Evolutionary conservation across 2,329 filamentous ascomycete species (phyloP), one percentile per base, ranked within the genome.

Genomic region (Dendrostoma leiphaemia): DNA sequence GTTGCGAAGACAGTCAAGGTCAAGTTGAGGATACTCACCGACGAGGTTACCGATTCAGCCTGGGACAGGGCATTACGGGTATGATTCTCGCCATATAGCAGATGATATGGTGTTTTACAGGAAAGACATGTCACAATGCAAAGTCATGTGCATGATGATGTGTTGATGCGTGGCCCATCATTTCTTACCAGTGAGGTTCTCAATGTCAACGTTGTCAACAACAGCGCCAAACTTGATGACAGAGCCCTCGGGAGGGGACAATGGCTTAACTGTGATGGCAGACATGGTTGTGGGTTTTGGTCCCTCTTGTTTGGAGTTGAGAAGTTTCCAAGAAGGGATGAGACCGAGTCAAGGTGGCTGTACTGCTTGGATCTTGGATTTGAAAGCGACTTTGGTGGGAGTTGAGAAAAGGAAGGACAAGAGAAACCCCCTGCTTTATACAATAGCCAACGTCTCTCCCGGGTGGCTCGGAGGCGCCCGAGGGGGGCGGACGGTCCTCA

Each of bases 211-310:
- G 43, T 83, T 80, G 34, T 74, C 71, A 58, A 88, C 74, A 24
- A 79, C 66, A 9, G 83, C 85, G 1, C 86, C 86, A 53, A 89
- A 86, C 63, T 84, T 74, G 56, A 84, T 70, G 13, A 58, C 63
- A 23, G 75, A 76, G 35, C 65, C 67, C 41, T 67, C 59, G 4
- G 69, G 60, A 24, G 66, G 53, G n/a, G 61, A 35, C n/a, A 78
- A 62, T 9, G 74, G 74, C 21, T 71, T 62, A 37, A 78, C 64
- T 17, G 62, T 66, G 34, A 74, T 53, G 24, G 50, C n/a, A 51
- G 61, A 50, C 54, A 57, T 64, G n/a, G 23, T 21, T 13, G 17
- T 23, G 9, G 15, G 24, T 15, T 7, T 43, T 34, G 26, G 26
- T 15, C 17, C 31, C 8, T 17, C 21, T 24, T 24, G n/a, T 7